These are phyloP conservation scores for Globisporangium apiculatum DNA, from an alignment of 352 stramenopile species.

Conservation along the genomic window DNA sequence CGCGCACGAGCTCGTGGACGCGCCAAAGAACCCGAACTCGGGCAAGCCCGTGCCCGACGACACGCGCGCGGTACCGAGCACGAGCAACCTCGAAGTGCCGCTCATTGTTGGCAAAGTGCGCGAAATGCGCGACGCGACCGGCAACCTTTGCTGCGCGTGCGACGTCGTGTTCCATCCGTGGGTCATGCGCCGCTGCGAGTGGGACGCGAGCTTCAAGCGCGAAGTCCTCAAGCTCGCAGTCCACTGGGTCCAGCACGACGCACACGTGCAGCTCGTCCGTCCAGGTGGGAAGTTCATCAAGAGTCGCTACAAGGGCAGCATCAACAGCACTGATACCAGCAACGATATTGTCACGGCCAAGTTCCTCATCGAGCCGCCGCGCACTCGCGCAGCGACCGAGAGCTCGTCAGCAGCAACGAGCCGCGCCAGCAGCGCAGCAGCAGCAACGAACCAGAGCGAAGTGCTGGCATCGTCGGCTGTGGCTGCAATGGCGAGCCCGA, in stretches of 20 bases:
- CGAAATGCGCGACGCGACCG: constrained; percentile 37
- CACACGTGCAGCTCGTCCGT: constrained; percentile 29
- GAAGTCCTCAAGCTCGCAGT: constrained; percentile 74
- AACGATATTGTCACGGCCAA: constrained; percentile 70
- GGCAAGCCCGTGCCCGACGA: constrained; percentile 47
- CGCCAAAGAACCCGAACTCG: constrained; percentile 73
- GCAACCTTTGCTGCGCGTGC: constrained; percentile 35
- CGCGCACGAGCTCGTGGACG: constrained; percentile 57
- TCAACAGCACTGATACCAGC: constrained; percentile 13
- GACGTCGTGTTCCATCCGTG: constrained; percentile 80
- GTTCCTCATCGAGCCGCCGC: constrained; percentile 45
- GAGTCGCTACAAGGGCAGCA: constrained; percentile 72
- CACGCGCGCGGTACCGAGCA: constrained; percentile 51
- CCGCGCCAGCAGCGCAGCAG: neutral
- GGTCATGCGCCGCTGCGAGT: constrained; percentile 61
- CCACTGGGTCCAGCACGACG: constrained; percentile 73
- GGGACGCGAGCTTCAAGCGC: constrained; percentile 76
- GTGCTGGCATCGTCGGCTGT: neutral
- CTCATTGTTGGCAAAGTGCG: constrained; percentile 56
- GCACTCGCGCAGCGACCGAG: neutral
- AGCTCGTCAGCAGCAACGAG: neutral
- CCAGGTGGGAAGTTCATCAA: constrained; percentile 76
- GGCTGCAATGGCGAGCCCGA: constrained; percentile 29
- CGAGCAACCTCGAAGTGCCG: constrained; percentile 72
- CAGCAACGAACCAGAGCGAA: constrained; percentile 8